These are phyloP conservation scores for Geotrichum carabidarum DNA, from an alignment of 1,139 yeast genomes.

Conservation along the genomic window DNA sequence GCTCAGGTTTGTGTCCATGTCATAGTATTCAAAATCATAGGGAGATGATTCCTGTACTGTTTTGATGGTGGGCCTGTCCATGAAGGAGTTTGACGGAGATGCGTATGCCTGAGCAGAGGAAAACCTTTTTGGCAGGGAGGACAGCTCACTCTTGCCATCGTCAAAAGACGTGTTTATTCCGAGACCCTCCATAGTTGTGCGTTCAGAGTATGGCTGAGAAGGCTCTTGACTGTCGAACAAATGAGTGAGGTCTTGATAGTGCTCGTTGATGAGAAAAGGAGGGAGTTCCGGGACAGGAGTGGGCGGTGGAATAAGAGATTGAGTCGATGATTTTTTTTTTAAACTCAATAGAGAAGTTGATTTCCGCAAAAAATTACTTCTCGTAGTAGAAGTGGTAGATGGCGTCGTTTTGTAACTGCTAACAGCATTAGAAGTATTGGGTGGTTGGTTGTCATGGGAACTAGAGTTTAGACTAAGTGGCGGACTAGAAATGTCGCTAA, in stretches of 20 bases:
- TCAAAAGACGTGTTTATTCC: conserved; percentile 16
- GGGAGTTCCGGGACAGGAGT: conserved; percentile 14
- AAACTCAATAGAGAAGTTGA: conserved; percentile 10
- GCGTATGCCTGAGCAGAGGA: conserved; percentile 1
- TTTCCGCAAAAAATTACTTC: background rate
- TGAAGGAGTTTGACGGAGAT: background rate
- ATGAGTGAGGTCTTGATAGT: conserved; percentile 9
- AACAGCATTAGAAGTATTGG: background rate
- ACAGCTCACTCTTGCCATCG: background rate
- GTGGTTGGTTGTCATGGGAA: conserved; percentile 5
- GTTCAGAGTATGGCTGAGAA: background rate
- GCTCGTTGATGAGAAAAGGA: conserved; percentile 6
- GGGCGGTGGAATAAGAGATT: background rate
- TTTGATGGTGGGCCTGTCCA: background rate
- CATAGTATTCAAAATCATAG: conserved; percentile 12
- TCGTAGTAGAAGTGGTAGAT: background rate
- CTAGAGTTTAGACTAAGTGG: background rate
- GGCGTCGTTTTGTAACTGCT: background rate
- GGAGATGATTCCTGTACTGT: background rate
- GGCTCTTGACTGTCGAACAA: background rate
- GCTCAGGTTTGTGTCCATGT: conserved; percentile 3
- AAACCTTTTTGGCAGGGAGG: conserved; percentile 4
- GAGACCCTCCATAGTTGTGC: conserved; percentile 12
- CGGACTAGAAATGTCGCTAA: background rate
- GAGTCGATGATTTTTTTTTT: conserved; percentile 8